phyloP scores from a whole-genome alignment of 805 yeast genomes.

The Barnettozyma populi region DNA sequence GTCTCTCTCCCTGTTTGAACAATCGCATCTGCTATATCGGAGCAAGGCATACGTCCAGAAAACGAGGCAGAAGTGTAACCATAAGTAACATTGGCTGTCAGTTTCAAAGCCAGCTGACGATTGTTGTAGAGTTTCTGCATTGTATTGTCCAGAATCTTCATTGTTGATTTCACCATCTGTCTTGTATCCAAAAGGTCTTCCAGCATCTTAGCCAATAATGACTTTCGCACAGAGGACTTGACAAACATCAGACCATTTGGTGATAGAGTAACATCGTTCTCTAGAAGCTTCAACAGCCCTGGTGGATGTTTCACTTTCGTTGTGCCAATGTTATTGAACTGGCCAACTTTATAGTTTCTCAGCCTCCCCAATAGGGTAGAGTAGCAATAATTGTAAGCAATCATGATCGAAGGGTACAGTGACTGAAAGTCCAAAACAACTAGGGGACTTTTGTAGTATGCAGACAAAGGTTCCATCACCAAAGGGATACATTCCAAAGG shows the following conservation, averaged over 20 bases:
- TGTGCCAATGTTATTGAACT: conserved; percentile 44
- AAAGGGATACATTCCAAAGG: conserved; percentile 85
- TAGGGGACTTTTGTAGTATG: conserved; percentile 81
- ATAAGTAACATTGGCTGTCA: conserved; percentile 92
- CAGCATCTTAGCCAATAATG: conserved; percentile 78
- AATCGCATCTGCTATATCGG: conserved; percentile 91
- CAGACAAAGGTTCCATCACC: conserved; percentile 87
- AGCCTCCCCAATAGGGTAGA: conserved; percentile 66
- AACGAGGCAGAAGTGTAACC: conserved; percentile 94
- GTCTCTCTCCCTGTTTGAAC: conserved; percentile 90
- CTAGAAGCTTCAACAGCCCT: conserved; percentile 50
- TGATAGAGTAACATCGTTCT: conserved; percentile 56
- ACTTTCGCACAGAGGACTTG: conserved; percentile 57
- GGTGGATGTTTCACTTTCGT: conserved; percentile 42
- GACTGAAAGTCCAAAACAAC: conserved; percentile 92
- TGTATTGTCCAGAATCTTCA: conserved; percentile 48
- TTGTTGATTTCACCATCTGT: conserved; percentile 69
- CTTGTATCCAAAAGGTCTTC: conserved; percentile 78
- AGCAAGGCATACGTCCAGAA: conserved; percentile 96
- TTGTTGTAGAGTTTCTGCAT: conserved; percentile 57
- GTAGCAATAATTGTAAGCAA: conserved; percentile 86
- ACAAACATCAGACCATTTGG: conserved; percentile 88
- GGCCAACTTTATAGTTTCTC: conserved; percentile 41
- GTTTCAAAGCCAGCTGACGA: conserved; percentile 79
- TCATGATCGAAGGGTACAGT: conserved; percentile 85